Evolutionary conservation across 116 monocot species (phyloP), one percentile per base, ranked within the genome.

Genomic region (Zostera marina): DNA sequence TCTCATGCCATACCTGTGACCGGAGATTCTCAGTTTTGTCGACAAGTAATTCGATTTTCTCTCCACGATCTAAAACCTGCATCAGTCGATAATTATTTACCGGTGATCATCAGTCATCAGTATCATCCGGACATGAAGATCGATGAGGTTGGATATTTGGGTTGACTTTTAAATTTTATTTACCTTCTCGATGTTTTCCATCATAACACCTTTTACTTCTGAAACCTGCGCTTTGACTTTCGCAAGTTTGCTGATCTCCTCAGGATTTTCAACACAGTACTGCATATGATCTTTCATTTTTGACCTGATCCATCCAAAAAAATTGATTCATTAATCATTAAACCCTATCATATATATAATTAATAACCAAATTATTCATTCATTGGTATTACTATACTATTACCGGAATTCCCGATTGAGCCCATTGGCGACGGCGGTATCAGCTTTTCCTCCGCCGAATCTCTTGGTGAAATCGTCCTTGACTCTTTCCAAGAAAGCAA

Each of bases 121-220:
- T n/a, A n/a, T n/a, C n/a, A n/a, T n/a, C n/a, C n/a, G n/a, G 32
- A 32, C 4, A 32, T 32, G 32, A 32, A 32, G 5, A 32, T 32
- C 32, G 32, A n/a, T n/a, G 32, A 32, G 32, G 32, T n/a, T n/a
- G n/a, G n/a, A n/a, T n/a, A n/a, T n/a, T n/a, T n/a, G n/a, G 5
- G 32, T 32, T 32, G 32, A 32, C 32, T 32, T 32, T 1, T n/a
- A n/a, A n/a, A n/a, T n/a, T n/a, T n/a, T n/a, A n/a, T n/a, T 53
- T 58, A 84, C 90, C 81, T 79, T 84, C 26, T 81, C 83, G 26
- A 88, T 88, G 66, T 87, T 87, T 67, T 87, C 78, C 76, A 79
- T 79, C 87, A 87, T 87, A 52, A 87, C 79, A 57, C 79, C 82
- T 79, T 88, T 88, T 5, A 88, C 84, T 58, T 84, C 81, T 22